Base-by-base conservation (phyloP, 352 stramenopile species). In the Phytopythium montanum region DNA sequence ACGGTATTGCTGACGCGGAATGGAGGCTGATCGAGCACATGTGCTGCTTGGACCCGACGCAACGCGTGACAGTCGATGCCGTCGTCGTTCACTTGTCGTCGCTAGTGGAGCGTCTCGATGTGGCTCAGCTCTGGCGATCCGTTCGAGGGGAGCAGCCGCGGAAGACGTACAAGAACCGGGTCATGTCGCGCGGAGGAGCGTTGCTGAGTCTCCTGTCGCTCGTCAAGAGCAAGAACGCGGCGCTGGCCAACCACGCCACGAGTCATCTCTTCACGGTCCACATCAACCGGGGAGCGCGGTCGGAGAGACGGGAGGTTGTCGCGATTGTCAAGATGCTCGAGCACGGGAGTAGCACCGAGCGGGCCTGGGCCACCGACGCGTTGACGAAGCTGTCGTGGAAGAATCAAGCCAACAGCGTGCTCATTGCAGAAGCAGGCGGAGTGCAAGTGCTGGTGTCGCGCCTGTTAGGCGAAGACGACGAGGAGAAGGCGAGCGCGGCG, bases 31-130 rank as follows among this genome's bases (percentile, higher is more conserved):
- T 36, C 31, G 7, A 36, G 31, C 31, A 10, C 31, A 36, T 36
- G 31, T 74, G 69, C 51, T 67, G 62, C 21, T 54, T 61, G 19
- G 52, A 76, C 28, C 65, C 59, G 21, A 63, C 21, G 0, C 46
- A 66, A 18, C 65, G 69, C 2, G 57, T 73, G 23, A 61, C 45
- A 26, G 64, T 71, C 7, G 54, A 42, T 25, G 36, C 60, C 0
- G 64, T 69, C 8, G 60, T 74, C 5, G 48, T 53, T 0, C 46
- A 53, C 13, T 53, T 53, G 46, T 53, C 46, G 10, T 53, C 46
- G 21, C 25, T 53, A 18, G 9, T 53, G 6, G 46, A 53, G 21
- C 46, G 46, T 5, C 21, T 53, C 6, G 46, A 53, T 16, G 36
- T 53, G 46, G 46, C 19, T 7, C 16, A 12, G 8, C 10, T 49